A percentile compares a stretch with the other conserved stretches of the same genome.
phyloP scores from a whole-genome alignment of 495 filamentous ascomycete genomes.

The Penicillium antarcticum region DNA sequence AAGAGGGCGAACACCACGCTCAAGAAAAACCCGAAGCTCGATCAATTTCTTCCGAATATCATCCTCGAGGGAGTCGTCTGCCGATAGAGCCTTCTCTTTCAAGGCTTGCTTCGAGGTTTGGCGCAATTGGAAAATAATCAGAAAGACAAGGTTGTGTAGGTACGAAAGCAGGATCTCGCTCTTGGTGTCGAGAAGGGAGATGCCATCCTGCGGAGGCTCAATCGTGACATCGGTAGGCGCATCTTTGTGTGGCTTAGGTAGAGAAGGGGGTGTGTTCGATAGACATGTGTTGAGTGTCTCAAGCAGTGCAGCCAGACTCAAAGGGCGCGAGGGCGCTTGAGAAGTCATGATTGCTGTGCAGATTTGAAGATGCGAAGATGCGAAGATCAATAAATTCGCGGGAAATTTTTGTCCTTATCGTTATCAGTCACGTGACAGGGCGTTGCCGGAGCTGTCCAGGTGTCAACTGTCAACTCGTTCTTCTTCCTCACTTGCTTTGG shows the following conservation, averaged over 20 bases:
- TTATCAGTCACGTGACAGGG: slow-evolving; percentile 39
- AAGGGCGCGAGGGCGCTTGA: slow-evolving; percentile 20
- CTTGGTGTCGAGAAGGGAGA: slow-evolving; percentile 91
- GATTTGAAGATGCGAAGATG: neutral
- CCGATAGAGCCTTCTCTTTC: slow-evolving; percentile 23
- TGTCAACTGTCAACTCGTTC: too few relatives aligned
- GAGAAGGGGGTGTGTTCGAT: slow-evolving; percentile 53
- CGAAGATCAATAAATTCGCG: neutral
- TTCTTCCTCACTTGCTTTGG: too few relatives aligned
- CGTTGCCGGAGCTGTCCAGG: too few relatives aligned
- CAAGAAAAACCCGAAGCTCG: slow-evolving; percentile 81
- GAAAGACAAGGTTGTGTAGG: slow-evolving; percentile 87
- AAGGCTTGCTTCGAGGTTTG: slow-evolving; percentile 36
- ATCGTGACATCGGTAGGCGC: slow-evolving; percentile 41
- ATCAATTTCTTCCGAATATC: slow-evolving; percentile 78
- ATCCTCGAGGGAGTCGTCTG: slow-evolving; percentile 39
- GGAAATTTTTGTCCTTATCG: slow-evolving; percentile 27
- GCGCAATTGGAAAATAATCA: slow-evolving; percentile 79
- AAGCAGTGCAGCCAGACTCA: slow-evolving; percentile 52
- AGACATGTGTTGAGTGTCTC: slow-evolving; percentile 63
- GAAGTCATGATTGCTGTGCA: slow-evolving; percentile 26
- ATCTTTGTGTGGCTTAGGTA: slow-evolving; percentile 49
- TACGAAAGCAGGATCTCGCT: slow-evolving; percentile 95
- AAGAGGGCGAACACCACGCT: slow-evolving; percentile 86
- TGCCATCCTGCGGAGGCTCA: slow-evolving; percentile 72